Evolutionary conservation across 2,329 filamentous ascomycete genomes (phyloP).

Genomic region (Ophiostoma sp.): DNA sequence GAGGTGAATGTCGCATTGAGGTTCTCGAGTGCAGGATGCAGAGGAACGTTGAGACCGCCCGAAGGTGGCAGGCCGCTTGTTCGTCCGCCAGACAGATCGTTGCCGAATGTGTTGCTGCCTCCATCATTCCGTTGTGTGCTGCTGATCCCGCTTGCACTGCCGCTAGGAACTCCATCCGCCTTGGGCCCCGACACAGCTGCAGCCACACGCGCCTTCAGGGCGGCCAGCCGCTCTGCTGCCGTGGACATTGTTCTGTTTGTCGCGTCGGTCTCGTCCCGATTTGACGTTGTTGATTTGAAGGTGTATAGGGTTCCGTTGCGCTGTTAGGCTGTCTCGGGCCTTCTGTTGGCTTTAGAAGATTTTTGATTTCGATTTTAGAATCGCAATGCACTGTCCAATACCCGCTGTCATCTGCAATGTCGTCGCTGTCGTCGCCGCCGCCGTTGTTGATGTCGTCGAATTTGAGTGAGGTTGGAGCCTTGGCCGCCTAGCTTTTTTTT

Average conservation of each 20-base stretch:
- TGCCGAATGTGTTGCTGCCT: conserved; percentile 47
- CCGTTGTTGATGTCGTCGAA: background rate
- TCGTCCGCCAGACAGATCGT: conserved; percentile 20
- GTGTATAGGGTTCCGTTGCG: background rate
- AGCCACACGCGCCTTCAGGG: conserved; percentile 76
- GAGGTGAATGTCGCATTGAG: conserved; percentile 48
- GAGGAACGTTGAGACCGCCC: conserved; percentile 71
- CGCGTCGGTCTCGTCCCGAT: background rate
- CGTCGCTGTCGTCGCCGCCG: background rate
- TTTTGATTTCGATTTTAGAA: too few relatives aligned
- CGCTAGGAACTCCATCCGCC: conserved; percentile 33
- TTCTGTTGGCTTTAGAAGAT: too few relatives aligned
- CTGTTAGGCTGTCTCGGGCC: background rate
- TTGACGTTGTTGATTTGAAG: background rate
- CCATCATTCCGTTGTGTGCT: background rate
- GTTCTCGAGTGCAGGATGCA: conserved; percentile 73
- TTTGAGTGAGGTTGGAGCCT: background rate
- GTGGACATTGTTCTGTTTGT: conserved; percentile 23
- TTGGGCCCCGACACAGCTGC: conserved; percentile 58
- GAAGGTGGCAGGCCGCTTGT: conserved; percentile 27
- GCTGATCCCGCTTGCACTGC: background rate
- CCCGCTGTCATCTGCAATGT: background rate
- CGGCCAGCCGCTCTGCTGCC: conserved; percentile 67
- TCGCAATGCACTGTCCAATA: background rate
- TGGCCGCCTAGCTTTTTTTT: conserved; percentile 6